A percentile compares a stretch with the other conserved stretches of the same genome.
phyloP scores from a whole-genome alignment of 306 rosid genomes.

The Vigna hirtella region DNA sequence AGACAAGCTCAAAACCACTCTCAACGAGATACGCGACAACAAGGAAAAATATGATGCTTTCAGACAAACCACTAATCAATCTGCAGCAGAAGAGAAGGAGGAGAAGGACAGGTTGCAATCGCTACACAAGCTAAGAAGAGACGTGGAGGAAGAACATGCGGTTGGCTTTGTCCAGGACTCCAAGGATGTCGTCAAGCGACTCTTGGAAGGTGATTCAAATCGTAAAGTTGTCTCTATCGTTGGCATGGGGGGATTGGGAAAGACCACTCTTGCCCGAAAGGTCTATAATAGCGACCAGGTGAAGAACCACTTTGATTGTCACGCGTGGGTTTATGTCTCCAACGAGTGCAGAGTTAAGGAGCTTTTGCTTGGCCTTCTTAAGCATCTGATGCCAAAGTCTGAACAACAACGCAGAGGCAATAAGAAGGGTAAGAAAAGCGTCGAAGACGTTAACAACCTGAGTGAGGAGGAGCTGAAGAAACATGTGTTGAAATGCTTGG shows the following conservation, averaged over 20 bases:
- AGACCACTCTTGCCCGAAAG: conserved; percentile 40
- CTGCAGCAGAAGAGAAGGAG: no score
- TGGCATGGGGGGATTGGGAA: conserved; percentile 37
- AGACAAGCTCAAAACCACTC: no score
- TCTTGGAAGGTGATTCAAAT: background rate
- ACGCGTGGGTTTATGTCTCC: conserved; percentile 19
- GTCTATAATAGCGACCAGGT: background rate
- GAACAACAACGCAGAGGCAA: background rate
- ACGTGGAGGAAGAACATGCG: conserved; percentile 37
- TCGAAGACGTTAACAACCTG: background rate
- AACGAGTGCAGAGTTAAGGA: background rate
- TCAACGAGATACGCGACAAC: no score
- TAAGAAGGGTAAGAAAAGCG: background rate
- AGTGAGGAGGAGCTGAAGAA: conserved; percentile 23
- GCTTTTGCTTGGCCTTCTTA: background rate
- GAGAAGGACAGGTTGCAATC: background rate
- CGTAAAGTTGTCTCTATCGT: background rate
- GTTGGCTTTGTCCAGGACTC: background rate
- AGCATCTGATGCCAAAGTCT: background rate
- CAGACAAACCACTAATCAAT: no score
- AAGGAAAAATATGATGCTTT: no score
- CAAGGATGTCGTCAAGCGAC: background rate
- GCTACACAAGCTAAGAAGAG: background rate
- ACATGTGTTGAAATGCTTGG: background rate
- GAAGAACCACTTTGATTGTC: background rate